Evolutionary conservation across 1,284 basidiomycete genomes (phyloP).

Genomic region (Afroboletus lepidellus): DNA sequence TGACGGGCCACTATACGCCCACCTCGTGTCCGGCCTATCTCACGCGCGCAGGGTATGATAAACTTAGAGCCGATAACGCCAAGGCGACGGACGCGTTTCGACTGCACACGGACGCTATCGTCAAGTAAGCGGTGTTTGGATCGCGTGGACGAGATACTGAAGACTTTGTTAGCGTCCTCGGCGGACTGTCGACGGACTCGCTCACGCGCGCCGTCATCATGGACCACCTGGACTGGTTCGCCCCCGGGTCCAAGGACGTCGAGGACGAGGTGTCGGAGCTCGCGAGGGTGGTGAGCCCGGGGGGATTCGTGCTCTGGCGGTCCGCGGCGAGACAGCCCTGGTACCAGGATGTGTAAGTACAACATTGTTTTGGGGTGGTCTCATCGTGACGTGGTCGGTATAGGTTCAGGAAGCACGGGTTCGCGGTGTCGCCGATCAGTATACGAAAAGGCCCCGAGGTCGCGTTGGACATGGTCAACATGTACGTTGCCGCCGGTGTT

Average conservation of each 20-base stretch:
- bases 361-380: neutral
- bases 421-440: slow-evolving; percentile 45
- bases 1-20: slow-evolving; percentile 65
- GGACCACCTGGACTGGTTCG: slow-evolving; percentile 83
- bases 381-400: neutral
- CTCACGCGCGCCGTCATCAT: slow-evolving; percentile 73
- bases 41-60: slow-evolving; percentile 63
- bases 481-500: slow-evolving; percentile 38
- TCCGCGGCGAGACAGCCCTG: slow-evolving; percentile 72
- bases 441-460: slow-evolving; percentile 42
- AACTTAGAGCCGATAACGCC: slow-evolving; percentile 51
- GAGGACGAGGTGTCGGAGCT: slow-evolving; percentile 66
- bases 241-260: slow-evolving; percentile 55
- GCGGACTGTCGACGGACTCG: slow-evolving; percentile 50
- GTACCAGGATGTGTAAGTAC: slow-evolving; percentile 61
- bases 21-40: slow-evolving; percentile 76
- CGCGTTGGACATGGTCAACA: slow-evolving; percentile 65
- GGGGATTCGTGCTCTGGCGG: slow-evolving; percentile 70
- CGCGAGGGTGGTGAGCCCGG: slow-evolving; percentile 56
- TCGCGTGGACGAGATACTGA: neutral
- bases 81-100: slow-evolving; percentile 63
- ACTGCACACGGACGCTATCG: slow-evolving; percentile 77
- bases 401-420: slow-evolving; percentile 47
- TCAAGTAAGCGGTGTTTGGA: slow-evolving; percentile 52
- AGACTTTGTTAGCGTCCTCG: slow-evolving; percentile 46